Evolutionary conservation across 345 rosid species (phyloP).

Genomic region (Streptanthus diversifolius): DNA sequence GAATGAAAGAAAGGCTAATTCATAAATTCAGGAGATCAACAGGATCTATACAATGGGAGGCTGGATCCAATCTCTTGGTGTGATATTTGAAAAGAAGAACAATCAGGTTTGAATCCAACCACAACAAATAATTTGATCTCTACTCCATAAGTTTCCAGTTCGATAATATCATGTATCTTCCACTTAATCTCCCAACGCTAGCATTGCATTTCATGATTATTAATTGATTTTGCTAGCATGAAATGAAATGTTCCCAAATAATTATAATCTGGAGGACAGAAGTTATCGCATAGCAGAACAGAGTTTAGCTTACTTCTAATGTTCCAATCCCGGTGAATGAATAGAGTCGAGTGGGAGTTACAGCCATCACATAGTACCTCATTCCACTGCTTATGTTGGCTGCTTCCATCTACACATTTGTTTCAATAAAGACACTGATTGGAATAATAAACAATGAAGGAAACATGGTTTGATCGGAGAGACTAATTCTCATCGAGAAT

Average conservation of each 20-base stretch:
- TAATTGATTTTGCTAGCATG: not conserved
- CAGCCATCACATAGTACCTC: constrained; percentile 98
- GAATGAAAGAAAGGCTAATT: not conserved
- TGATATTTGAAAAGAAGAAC: not conserved
- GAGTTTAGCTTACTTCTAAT: constrained; percentile 64
- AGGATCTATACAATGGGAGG: not conserved
- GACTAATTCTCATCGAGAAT: not conserved
- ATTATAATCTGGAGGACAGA: not conserved
- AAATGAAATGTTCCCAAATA: not conserved
- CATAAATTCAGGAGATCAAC: constrained; percentile 7
- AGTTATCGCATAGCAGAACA: not conserved
- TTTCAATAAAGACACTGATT: constrained; percentile 12
- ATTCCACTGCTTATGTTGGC: constrained; percentile 66
- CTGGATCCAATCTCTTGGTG: not conserved
- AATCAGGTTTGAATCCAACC: not conserved
- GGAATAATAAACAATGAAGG: not conserved
- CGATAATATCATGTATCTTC: not conserved
- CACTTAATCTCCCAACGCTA: not conserved
- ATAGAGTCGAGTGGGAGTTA: constrained; percentile 94
- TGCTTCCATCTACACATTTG: constrained; percentile 74
- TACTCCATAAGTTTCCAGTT: not conserved
- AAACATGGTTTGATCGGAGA: not conserved
- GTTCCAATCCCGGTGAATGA: constrained; percentile 94
- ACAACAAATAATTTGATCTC: not conserved
- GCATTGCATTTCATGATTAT: constrained; percentile 1